A percentile compares a stretch with the other conserved stretches of the same genome.
phyloP scores from a whole-genome alignment of 352 stramenopile species.

The Pythium periplocum region DNA sequence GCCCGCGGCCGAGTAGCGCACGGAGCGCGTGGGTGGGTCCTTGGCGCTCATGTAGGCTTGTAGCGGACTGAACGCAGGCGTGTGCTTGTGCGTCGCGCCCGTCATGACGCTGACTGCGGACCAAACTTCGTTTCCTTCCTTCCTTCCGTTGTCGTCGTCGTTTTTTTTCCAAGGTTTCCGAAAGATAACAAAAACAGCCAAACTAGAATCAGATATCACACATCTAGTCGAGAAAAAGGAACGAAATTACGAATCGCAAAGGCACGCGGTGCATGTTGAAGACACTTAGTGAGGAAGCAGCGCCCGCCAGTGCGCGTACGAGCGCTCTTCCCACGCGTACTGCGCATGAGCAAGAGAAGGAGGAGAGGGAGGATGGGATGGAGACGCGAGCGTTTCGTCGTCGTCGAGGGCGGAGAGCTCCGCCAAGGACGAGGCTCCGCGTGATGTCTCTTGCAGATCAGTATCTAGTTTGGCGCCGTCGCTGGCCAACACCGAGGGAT shows the following conservation, averaged over 20 bases:
- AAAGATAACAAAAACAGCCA: too few species aligned
- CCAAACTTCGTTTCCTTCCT: not conserved
- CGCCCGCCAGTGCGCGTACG: constrained; percentile 16
- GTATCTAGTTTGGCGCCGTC: too few species aligned
- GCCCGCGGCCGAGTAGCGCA: constrained; percentile 2
- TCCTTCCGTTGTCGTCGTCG: not conserved
- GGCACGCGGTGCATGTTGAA: too few species aligned
- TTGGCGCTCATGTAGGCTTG: constrained; percentile 59
- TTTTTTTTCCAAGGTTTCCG: not conserved
- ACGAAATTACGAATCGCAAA: too few species aligned
- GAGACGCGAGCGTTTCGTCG: too few species aligned
- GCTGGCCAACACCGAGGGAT: too few species aligned
- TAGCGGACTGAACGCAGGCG: constrained; percentile 27
- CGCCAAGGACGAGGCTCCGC: too few species aligned
- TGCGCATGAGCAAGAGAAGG: not conserved
- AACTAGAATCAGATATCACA: too few species aligned
- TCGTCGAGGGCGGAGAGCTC: too few species aligned
- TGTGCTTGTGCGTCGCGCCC: constrained; percentile 22
- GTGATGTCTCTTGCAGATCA: too few species aligned
- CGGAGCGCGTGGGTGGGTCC: constrained; percentile 46
- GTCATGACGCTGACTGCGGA: constrained; percentile 17
- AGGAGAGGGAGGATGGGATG: too few species aligned
- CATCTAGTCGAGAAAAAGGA: too few species aligned
- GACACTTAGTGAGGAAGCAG: not conserved
- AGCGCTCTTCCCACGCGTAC: constrained; percentile 17